Evolutionary conservation across 129 eudicot species (phyloP), one percentile per base, ranked within the genome.

Genomic region (Oenanthe sinensis): DNA sequence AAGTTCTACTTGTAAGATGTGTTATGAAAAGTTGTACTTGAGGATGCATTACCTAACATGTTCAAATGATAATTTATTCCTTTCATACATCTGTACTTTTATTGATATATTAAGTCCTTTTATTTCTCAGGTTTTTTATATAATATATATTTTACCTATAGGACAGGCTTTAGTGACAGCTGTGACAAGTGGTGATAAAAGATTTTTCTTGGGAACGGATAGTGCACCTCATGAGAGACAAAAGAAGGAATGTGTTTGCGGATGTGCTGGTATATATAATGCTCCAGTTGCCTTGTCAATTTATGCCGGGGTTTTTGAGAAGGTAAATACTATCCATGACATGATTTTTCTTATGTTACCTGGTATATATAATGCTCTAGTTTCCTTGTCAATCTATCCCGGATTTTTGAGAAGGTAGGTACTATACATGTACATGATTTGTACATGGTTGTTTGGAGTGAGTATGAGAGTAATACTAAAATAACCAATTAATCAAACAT

Each of bases 141-240:
- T 20, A 33, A 60, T 77, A 54, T 77, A 54, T 78, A 40, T 71
- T 81, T 3, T 67, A 71, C 72, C 65, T 80, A 11, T 54, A 95
- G 97, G 99, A 79, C 92, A 82, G 79, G 96, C 99, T 45, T 88
- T 96, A 79, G 91, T 87, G 77, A 81, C 91, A 63, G 97, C 99
- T 40, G 97, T 90, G 17, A 96, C 97, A 3, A 92, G 95, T 72
- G 99, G 99, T 60, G 92, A 90, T 77, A 90, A 78, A 86, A 86
- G 90, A 68, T 96, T 92, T 85, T 96, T 96, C 79, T 84, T 89
- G 63, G 99, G 99, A 77, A 96, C 99, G 3, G 97, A 96, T 83
- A 92, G 97, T 71, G 99, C 99, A 28, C 99, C 99, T 71, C 99
- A 96, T 72, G 99, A 96, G 65, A 58, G 30, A n/a, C 54, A 49